Evolutionary conservation across 495 filamentous ascomycete genomes (phyloP).

Genomic region (Xylaria acuta): DNA sequence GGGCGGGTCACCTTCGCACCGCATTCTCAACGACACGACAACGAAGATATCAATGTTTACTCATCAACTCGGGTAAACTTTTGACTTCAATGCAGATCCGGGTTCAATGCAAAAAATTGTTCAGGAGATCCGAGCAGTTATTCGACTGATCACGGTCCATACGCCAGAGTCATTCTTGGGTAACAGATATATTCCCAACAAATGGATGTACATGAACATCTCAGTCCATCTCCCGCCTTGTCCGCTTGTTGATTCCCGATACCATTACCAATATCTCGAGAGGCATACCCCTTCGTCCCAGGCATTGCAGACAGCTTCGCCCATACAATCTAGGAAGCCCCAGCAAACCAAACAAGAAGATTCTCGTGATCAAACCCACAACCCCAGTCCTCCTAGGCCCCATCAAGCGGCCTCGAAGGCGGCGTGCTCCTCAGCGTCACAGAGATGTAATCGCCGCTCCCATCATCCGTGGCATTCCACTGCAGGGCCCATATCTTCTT

Average conservation of each 20-base stretch:
- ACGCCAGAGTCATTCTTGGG: not conserved
- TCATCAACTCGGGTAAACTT: not conserved
- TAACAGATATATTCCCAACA: not conserved
- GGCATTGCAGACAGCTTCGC: not conserved
- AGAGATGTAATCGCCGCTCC: not conserved
- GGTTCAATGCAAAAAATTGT: not conserved
- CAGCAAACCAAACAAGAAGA: not conserved
- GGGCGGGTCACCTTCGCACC: not conserved
- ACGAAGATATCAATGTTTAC: not conserved
- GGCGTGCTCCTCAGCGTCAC: conserved; percentile 5
- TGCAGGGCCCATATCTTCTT: conserved; percentile 12
- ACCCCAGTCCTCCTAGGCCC: not conserved
- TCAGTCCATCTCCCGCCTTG: not conserved
- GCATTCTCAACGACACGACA: not conserved
- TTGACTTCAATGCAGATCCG: not conserved
- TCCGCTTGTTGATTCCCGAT: not conserved
- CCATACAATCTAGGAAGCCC: not conserved
- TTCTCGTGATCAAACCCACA: not conserved
- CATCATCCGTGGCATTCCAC: conserved; percentile 14
- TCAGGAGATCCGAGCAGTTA: too few relatives aligned
- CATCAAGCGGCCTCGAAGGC: conserved; percentile 6
- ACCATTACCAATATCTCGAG: not conserved
- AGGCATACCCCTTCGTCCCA: not conserved
- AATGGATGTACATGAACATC: not conserved
- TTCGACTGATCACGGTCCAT: not conserved